These are phyloP conservation scores for Dissoconium aciculare DNA, from an alignment of 2,329 filamentous ascomycete species.

Conservation along the genomic window DNA sequence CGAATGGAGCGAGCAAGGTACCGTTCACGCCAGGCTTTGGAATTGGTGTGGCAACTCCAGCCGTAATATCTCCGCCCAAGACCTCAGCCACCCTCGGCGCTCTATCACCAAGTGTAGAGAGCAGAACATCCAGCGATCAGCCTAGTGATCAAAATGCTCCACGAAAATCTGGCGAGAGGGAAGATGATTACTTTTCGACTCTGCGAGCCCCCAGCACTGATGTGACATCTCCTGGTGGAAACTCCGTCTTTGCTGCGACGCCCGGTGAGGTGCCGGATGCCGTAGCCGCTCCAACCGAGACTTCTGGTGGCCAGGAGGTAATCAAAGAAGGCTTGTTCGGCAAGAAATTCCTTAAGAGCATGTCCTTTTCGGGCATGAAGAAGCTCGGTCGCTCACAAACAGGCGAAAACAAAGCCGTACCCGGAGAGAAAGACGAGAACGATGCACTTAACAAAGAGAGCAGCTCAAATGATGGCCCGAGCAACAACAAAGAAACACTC, in stretches of 20 bases:
- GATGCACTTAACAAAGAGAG: conserved; percentile 41
- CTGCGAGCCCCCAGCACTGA: conserved; percentile 36
- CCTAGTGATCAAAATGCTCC: not conserved
- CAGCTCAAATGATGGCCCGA: conserved; percentile 59
- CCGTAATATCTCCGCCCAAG: conserved; percentile 17
- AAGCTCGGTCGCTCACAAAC: conserved; percentile 60
- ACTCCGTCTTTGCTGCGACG: conserved; percentile 18
- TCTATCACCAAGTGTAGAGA: conserved; percentile 32
- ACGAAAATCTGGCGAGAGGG: conserved; percentile 44
- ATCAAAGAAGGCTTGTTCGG: conserved; percentile 44
- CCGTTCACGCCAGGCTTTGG: conserved; percentile 59
- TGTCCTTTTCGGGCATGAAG: conserved; percentile 58
- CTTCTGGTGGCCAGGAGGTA: conserved; percentile 31
- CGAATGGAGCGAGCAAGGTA: conserved; percentile 44
- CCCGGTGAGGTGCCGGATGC: conserved; percentile 22
- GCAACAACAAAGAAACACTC: no score
- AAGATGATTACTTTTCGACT: conserved; percentile 63
- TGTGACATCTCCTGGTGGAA: conserved; percentile 14
- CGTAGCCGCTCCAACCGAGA: conserved; percentile 23
- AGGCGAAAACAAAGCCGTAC: conserved; percentile 53
- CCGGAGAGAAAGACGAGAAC: conserved; percentile 58
- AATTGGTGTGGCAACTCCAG: conserved; percentile 46
- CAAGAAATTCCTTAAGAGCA: conserved; percentile 65
- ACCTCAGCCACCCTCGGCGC: conserved; percentile 6
- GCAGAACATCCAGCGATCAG: conserved; percentile 35